phyloP scores from a whole-genome alignment of 306 rosid species.

The Malus asiatica region DNA sequence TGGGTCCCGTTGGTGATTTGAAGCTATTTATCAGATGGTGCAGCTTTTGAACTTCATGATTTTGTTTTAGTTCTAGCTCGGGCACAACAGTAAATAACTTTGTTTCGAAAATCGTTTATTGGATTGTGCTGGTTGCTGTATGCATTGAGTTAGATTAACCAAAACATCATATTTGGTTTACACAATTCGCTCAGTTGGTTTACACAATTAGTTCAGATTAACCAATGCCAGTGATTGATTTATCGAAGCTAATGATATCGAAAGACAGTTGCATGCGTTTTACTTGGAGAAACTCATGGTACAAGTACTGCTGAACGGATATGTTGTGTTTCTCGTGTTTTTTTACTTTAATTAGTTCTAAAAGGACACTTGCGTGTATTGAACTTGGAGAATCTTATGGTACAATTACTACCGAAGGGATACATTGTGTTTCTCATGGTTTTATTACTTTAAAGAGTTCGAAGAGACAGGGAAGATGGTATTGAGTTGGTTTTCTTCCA shows the following conservation, averaged over 20 bases:
- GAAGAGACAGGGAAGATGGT: not conserved
- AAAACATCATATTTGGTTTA: not conserved
- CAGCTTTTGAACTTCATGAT: not conserved
- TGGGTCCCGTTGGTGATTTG: not conserved
- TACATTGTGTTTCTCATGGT: not conserved
- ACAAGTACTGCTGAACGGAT: not conserved
- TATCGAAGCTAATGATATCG: not conserved
- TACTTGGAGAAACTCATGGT: not conserved
- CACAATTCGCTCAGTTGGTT: not conserved
- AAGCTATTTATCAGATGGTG: not conserved
- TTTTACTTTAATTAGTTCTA: not conserved
- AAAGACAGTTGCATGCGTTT: not conserved
- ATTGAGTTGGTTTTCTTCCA: not conserved
- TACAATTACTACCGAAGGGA: not conserved
- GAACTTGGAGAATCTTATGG: not conserved
- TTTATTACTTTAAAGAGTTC: not conserved
- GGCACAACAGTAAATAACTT: not conserved
- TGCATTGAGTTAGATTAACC: not conserved
- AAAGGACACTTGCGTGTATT: not conserved
- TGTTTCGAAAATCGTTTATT: not conserved
- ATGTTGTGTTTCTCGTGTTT: not conserved
- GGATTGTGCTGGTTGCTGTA: not conserved
- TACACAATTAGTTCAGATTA: not conserved
- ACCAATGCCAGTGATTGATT: not conserved
- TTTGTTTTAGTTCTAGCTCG: not conserved